Evolutionary conservation across 75 land plant species (phyloP), one percentile per base, ranked within the genome.

Genomic region (Ceratopteris richardii): DNA sequence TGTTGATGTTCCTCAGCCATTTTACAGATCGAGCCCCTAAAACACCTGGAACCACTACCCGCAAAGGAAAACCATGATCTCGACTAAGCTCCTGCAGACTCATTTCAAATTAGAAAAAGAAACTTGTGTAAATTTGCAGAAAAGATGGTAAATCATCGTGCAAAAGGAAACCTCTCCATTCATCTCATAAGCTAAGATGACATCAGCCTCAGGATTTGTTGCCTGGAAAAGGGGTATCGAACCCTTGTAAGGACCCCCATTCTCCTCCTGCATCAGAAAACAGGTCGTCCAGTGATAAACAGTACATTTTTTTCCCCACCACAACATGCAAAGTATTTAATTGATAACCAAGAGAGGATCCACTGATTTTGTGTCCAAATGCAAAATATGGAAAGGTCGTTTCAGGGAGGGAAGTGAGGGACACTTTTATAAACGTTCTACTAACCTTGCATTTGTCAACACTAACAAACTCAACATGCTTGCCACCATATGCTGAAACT

Each of bases 21-120:
- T 94, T 94, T 21, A 94, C 99, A 39, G 99, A 94, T 2, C 99
- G 87, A 13, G 99, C 99, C 61, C 96, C 99, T 70, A 94, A 89
- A 59, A 82, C 83, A 64, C 99, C 99, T 16, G 99, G 99, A 46
- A 94, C 91, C 63, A 94, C 56, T 30, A 81, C 90, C 1, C 99
- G 84, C 66, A 94, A 52, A 14, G 99, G 99, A 67, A 75, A 94
- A 1, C 99, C 99, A 80, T 94, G 99, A 66, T 94, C 99, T 47
- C 96, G 77, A 61, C 70, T 94, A 22, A 94, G 79, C 44, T 79
- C 66, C 99, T 94, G 43, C 61, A 60, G 47, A 51, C n/a, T 40
- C 29, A 31, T 24, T 37, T 53, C 19, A 29, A 42, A n/a, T n/a
- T n/a, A n/a, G n/a, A 27, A 66, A 29, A 30, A 10, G 20, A 28